Base-by-base conservation (phyloP, 2,329 filamentous ascomycete species). In the Davidsoniella neocaledoniae region DNA sequence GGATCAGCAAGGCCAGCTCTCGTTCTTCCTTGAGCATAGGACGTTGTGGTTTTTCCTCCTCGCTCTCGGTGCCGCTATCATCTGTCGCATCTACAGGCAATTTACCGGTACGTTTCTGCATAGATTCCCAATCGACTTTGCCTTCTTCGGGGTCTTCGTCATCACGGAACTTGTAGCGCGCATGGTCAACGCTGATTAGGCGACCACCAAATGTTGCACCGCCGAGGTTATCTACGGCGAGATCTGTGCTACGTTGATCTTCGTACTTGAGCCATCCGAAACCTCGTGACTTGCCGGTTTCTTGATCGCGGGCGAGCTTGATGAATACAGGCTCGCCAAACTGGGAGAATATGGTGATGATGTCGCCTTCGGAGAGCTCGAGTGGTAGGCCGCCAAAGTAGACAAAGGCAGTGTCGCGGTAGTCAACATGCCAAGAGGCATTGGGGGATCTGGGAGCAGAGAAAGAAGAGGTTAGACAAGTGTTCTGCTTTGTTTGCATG, bases 241-340 rank as follows among this genome's bases (percentile, higher is more conserved):
- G 69, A 64, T 96, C 90, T 54, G 86, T 93, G 66, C 88, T 95
- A 57, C 90, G 76, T 68, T 98, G 91, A 64, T 98, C 90, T 63
- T 98, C 91, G 65, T 96, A 98, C 62, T 98, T 98, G 52, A 98
- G 73, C 73, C 93, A 98, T 2, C 83, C 87, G 61, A 96, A 98
- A 0, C 91, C 91, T 56, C 83, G 83, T 54, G 85, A 93, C 66
- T 94, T 95, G 54, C 91, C 91, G 0, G 88, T 93, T 62, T 96
- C 93, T 62, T 91, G 91, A 71, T 98, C 91, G 60, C 91, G 86
- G 44, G 83, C 80, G 10, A 98, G 77, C 59, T 95, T 93, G 53
- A 98, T 73, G 66, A 90, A 93, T 2, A 88, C 85, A 2, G 93
- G 93, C 62, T 96, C 90, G 58, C 91, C 91, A 61, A 82, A 98